Evolutionary conservation across 129 eudicot genomes (phyloP).

Genomic region (Flaveria sonorensis): DNA sequence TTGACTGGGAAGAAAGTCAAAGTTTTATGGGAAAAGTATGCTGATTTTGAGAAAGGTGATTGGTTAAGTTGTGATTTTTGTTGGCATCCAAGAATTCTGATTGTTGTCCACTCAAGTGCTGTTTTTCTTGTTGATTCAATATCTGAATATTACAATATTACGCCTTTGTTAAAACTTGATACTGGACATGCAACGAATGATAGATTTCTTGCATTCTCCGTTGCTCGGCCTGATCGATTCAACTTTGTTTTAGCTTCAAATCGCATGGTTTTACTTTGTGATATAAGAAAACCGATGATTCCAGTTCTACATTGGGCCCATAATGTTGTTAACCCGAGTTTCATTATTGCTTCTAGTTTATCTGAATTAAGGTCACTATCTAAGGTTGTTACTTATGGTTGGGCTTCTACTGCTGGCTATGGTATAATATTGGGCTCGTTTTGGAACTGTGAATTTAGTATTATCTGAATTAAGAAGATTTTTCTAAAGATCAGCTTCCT

Average conservation of each 20-base stretch:
- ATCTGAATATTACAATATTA: constrained; percentile 31
- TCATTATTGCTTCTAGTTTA: constrained; percentile 47
- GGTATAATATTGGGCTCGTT: constrained; percentile 73
- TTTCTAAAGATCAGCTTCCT: constrained; percentile 52
- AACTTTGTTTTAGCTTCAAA: constrained; percentile 52
- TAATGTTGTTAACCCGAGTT: constrained; percentile 46
- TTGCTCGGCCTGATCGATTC: constrained; percentile 49
- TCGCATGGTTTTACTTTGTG: constrained; percentile 61
- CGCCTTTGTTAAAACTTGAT: constrained; percentile 51
- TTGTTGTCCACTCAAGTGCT: constrained; percentile 48
- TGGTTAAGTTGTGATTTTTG: constrained; percentile 86
- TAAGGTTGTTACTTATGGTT: constrained; percentile 34
- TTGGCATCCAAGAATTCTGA: constrained; percentile 72
- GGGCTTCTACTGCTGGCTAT: constrained; percentile 62
- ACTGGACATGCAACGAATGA: constrained; percentile 30
- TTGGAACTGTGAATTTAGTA: constrained; percentile 65
- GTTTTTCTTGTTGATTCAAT: constrained; percentile 67
- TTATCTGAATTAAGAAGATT: constrained; percentile 81
- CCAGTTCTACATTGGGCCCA: constrained; percentile 72
- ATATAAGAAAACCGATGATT: constrained; percentile 58
- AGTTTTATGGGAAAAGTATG: constrained; percentile 38
- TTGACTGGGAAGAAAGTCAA: constrained; percentile 38
- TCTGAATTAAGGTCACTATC: constrained; percentile 61
- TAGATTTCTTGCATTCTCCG: constrained; percentile 54
- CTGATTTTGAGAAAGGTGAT: constrained; percentile 25